Evolutionary conservation across 495 filamentous ascomycete species (phyloP), one percentile per base, ranked within the genome.

Genomic region (Trichoderma parareesei): DNA sequence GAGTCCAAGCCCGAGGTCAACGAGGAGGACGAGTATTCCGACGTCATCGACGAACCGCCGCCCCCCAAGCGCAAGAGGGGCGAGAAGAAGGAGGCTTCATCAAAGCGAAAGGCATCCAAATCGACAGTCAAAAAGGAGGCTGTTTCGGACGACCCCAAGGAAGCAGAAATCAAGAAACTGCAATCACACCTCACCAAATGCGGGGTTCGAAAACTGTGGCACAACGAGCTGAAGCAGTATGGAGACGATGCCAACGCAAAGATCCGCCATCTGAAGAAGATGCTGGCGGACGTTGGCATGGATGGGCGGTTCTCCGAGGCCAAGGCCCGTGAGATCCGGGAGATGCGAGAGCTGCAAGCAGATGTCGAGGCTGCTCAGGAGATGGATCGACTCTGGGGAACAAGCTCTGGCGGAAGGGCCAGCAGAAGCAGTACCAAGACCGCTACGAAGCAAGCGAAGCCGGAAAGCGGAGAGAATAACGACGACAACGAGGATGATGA

Each of bases 171-270:
- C 74, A 98, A 93, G 73, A 86, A 85, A n/a, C 81, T 98, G 16
- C 94, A 98, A 76, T 83, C 85, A 27, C 91, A 92, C 76, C 81
- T 98, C 38, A 70, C 89, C 49, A 97, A 96, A 77, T 98, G 94
- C 70, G 94, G 94, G 55, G 86, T 98, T 60, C 90, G 91, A 41
- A 98, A 97, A 72, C 83, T 97, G 67, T 98, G 95, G 94, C 80
- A 79, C 44, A 84, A 87, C 64, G 91, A 96, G 76, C 82, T 98
- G 61, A 88, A 90, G 67, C 89, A 85, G 71, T 88, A 86, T 57
- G 90, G 88, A 14, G 73, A 78, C 48, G 75, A 83, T 37, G 72
- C 83, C 14, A 90, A 87, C 68, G 90, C 83, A 9, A 97, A 97
- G 78, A 92, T 97, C 65, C 77, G 77, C 64, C 91, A 96, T 74